Evolutionary conservation across 2,329 filamentous ascomycete species (phyloP).

Genomic region (Trichoderma breve): DNA sequence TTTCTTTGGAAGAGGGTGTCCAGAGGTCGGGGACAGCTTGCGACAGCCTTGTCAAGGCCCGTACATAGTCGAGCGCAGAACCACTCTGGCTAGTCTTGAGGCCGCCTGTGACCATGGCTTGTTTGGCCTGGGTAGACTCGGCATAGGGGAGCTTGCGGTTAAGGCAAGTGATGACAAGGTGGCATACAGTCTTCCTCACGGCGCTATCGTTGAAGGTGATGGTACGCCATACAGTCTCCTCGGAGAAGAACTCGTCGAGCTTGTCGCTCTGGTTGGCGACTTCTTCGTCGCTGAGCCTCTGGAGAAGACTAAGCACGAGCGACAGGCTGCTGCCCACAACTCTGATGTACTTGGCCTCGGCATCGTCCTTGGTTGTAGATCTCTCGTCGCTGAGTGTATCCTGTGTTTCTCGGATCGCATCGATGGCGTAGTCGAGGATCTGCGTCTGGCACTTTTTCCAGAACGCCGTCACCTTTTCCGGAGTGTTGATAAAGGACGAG

Average conservation of each 20-base stretch:
- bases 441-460: slow-evolving; percentile 78
- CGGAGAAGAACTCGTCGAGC: slow-evolving; percentile 65
- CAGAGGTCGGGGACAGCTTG: slow-evolving; percentile 66
- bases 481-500: slow-evolving; percentile 69
- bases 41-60: slow-evolving; percentile 66
- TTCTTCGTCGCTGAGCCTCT: slow-evolving; percentile 49
- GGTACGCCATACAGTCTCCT: slow-evolving; percentile 65
- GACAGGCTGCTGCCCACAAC: slow-evolving; percentile 61
- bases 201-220: slow-evolving; percentile 60
- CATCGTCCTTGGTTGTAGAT: slow-evolving; percentile 78
- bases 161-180: slow-evolving; percentile 50
- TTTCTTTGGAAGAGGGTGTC: slow-evolving; percentile 54
- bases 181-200: slow-evolving; percentile 51
- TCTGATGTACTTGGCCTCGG: slow-evolving; percentile 78
- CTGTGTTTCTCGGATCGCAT: slow-evolving; percentile 76
- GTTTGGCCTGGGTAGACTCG: slow-evolving; percentile 52
- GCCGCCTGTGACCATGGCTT: slow-evolving; percentile 67
- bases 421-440: slow-evolving; percentile 77
- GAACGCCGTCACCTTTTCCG: slow-evolving; percentile 74
- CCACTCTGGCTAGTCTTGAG: slow-evolving; percentile 70
- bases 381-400: slow-evolving; percentile 87
- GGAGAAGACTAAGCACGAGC: slow-evolving; percentile 53
- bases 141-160: slow-evolving; percentile 48
- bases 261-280: slow-evolving; percentile 57
- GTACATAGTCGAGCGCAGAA: slow-evolving; percentile 70